Evolutionary conservation across 805 yeast genomes (phyloP).

Genomic region (Dipodascus albidus): DNA sequence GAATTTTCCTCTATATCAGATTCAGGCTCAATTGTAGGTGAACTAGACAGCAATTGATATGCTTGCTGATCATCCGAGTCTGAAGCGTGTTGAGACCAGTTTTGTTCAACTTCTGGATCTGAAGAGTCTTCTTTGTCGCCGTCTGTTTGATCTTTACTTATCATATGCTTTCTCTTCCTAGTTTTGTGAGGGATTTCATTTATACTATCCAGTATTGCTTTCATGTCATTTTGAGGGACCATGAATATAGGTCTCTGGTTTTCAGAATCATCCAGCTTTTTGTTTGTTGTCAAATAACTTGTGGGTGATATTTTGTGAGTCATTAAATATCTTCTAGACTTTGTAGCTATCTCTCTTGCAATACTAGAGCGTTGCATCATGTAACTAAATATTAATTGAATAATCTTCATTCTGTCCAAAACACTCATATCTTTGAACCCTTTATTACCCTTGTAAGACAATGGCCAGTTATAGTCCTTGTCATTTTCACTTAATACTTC

Average conservation of each 20-base stretch:
- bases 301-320: not conserved
- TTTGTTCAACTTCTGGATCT: not conserved
- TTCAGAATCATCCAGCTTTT: not conserved
- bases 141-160: not conserved
- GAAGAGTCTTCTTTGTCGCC: not conserved
- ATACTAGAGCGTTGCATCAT: not conserved
- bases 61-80: not conserved
- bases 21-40: not conserved
- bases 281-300: not conserved
- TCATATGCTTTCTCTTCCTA: not conserved
- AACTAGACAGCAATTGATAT: not conserved
- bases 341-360: not conserved
- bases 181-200: not conserved
- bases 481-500: not conserved
- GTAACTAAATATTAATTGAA: not conserved
- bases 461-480: not conserved
- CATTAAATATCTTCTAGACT: not conserved
- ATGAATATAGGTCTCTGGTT: not conserved
- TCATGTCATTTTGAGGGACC: not conserved
- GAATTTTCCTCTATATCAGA: not conserved
- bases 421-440: not conserved
- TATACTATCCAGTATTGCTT: not conserved
- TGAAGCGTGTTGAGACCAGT: not conserved
- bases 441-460: not conserved
- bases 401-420: not conserved